Conservation (phyloP, 768 basidiomycete species). For the Hebeloma cylindrosporum region DNA sequence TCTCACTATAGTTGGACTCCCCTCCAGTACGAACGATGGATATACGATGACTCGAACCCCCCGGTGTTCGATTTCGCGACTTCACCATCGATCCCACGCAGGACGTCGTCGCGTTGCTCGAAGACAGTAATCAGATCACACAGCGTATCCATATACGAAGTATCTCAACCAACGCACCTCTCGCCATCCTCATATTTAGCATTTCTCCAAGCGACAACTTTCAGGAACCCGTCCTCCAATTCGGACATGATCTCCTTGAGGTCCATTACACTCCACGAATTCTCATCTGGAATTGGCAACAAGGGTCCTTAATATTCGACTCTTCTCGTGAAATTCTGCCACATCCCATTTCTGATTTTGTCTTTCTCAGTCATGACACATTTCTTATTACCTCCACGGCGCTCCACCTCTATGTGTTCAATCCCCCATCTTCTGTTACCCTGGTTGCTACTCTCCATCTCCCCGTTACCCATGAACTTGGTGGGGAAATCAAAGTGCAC, state of each 20-base stretch:
- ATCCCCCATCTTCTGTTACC: not conserved
- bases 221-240: slow-evolving; percentile 1
- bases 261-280: slow-evolving; percentile 5
- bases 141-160: slow-evolving; percentile 8
- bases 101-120: slow-evolving; percentile 51
- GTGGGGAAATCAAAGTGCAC: not conserved
- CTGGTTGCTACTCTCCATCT: slow-evolving; percentile 8
- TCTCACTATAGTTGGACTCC: slow-evolving; percentile 22
- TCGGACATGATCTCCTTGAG: slow-evolving; percentile 6
- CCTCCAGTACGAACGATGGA: slow-evolving; percentile 21
- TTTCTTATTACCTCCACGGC: slow-evolving; percentile 4
- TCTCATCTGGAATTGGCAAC: slow-evolving; percentile 15
- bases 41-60: slow-evolving; percentile 27
- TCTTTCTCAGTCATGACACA: not conserved
- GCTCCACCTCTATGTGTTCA: slow-evolving; percentile 5
- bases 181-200: slow-evolving; percentile 3
- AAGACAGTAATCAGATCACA: slow-evolving; percentile 7
- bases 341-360: not conserved
- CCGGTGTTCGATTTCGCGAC: slow-evolving; percentile 40
- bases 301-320: slow-evolving; percentile 5
- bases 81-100: slow-evolving; percentile 67
- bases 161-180: slow-evolving; percentile 5
- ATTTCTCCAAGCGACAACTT: not conserved
- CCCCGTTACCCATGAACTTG: not conserved
- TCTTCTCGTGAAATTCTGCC: not conserved